Evolutionary conservation across 495 filamentous ascomycete species (phyloP).

Genomic region (Aspergillus heteromorphus): DNA sequence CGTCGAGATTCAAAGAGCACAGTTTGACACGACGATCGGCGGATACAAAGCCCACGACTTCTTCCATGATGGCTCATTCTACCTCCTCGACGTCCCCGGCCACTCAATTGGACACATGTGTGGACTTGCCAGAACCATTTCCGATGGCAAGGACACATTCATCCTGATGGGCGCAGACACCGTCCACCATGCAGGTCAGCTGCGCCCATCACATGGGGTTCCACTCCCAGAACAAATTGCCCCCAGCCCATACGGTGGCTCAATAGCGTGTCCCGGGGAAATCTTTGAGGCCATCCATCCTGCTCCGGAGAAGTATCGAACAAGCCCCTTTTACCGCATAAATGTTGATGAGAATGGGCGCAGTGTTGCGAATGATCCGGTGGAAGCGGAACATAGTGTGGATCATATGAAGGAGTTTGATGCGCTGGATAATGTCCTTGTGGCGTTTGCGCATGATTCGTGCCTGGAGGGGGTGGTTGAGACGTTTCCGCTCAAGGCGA

Average conservation of each 20-base stretch:
- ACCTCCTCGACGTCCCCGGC: neutral
- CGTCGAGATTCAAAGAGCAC: neutral
- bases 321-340: neutral
- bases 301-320: neutral
- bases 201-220: neutral
- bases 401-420: neutral
- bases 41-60: neutral
- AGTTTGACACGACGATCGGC: neutral
- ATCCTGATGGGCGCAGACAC: constrained; percentile 1
- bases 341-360: neutral
- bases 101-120: neutral
- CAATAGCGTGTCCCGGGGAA: neutral
- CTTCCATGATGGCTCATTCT: neutral
- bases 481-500: neutral
- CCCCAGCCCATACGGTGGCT: neutral
- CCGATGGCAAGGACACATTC: neutral
- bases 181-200: neutral
- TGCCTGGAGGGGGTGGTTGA: neutral
- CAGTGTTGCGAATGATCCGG: neutral
- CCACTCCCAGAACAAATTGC: neutral
- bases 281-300: neutral
- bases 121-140: neutral
- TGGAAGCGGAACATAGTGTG: neutral
- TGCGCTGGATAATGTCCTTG: neutral
- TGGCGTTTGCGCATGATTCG: neutral